Percentiles rank a stretch among this genome's conserved stretches.
phyloP scores from a whole-genome alignment of 2,329 filamentous ascomycete species.

The Emericellopsis atlantica region DNA sequence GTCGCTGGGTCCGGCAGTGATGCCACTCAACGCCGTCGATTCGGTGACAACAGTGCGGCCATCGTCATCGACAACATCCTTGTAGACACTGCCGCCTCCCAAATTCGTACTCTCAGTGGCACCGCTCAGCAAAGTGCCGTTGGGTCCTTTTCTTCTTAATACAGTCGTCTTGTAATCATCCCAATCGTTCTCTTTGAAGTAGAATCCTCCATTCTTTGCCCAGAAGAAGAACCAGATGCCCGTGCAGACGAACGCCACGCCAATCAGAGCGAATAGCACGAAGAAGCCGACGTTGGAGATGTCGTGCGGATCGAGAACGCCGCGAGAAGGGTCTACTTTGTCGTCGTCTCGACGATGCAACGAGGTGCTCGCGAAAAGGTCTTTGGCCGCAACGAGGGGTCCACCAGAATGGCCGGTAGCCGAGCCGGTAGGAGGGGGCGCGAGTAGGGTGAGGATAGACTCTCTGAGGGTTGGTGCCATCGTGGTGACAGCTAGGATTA shows the following conservation, averaged over 20 bases:
- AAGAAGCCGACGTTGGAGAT: conserved; percentile 65
- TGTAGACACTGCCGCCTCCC: conserved; percentile 78
- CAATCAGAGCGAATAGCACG: conserved; percentile 74
- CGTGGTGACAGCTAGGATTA: conserved; percentile 3
- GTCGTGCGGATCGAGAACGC: conserved; percentile 38
- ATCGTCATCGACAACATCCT: conserved; percentile 48
- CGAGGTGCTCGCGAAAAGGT: conserved; percentile 22
- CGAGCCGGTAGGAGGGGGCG: conserved; percentile 3
- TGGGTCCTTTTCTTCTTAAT: conserved; percentile 73
- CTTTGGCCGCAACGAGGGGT: conserved; percentile 26
- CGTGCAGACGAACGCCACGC: conserved; percentile 58
- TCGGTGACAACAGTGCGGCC: conserved; percentile 31
- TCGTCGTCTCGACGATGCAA: conserved; percentile 19
- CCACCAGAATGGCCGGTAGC: conserved; percentile 19
- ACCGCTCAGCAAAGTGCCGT: conserved; percentile 73
- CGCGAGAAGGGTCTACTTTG: conserved; percentile 25
- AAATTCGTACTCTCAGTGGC: conserved; percentile 73
- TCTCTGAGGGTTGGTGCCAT: conserved; percentile 28
- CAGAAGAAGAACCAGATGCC: conserved; percentile 98
- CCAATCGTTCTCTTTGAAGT: conserved; percentile 80
- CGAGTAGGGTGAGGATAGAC: conserved; percentile 16
- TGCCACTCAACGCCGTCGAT: conserved; percentile 33
- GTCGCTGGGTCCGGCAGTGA: conserved; percentile 46
- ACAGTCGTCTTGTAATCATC: conserved; percentile 98
- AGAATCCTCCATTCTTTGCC: conserved; percentile 91